These are phyloP conservation scores for Vitellaria paradoxa DNA, from an alignment of 179 eudicot species.

Conservation along the genomic window DNA sequence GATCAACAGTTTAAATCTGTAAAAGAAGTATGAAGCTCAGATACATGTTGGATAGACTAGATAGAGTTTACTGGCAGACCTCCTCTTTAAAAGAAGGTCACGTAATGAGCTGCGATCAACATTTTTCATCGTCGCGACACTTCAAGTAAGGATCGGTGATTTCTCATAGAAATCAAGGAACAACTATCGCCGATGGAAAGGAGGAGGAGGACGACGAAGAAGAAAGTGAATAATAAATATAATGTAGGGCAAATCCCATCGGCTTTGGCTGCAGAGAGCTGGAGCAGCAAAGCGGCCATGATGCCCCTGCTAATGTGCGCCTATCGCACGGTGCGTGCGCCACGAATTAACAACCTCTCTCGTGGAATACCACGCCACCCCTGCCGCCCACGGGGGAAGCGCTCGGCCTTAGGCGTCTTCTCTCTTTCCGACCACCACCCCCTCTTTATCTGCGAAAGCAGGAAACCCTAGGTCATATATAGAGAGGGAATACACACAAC, in stretches of 20 bases:
- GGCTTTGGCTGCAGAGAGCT: slow-evolving; percentile 20
- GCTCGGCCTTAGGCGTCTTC: slow-evolving; percentile 38
- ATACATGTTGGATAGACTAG: slow-evolving; percentile 27
- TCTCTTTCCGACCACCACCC: not conserved
- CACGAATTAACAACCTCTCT: slow-evolving; percentile 30
- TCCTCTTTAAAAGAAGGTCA: slow-evolving; percentile 31
- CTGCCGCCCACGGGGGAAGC: slow-evolving; percentile 33
- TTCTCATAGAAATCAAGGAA: too few relatives aligned
- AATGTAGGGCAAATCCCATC: slow-evolving; percentile 21
- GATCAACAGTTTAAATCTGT: too few relatives aligned
- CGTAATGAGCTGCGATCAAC: slow-evolving; percentile 60
- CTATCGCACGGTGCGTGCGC: slow-evolving; percentile 29
- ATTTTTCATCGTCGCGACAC: slow-evolving; percentile 34
- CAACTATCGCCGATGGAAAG: too few relatives aligned
- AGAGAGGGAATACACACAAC: too few relatives aligned
- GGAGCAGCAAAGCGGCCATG: slow-evolving; percentile 29
- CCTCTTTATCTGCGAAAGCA: not conserved
- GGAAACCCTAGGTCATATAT: slow-evolving; percentile 1
- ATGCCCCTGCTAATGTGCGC: slow-evolving; percentile 28
- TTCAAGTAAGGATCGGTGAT: too few relatives aligned
- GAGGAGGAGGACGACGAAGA: too few relatives aligned
- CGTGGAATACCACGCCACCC: slow-evolving; percentile 49
- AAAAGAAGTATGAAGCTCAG: slow-evolving; percentile 32
- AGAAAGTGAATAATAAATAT: too few relatives aligned
- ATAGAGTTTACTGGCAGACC: slow-evolving; percentile 30